Base-by-base conservation (phyloP, 2,329 filamentous ascomycete genomes). In the Teratosphaeria nubilosa region DNA sequence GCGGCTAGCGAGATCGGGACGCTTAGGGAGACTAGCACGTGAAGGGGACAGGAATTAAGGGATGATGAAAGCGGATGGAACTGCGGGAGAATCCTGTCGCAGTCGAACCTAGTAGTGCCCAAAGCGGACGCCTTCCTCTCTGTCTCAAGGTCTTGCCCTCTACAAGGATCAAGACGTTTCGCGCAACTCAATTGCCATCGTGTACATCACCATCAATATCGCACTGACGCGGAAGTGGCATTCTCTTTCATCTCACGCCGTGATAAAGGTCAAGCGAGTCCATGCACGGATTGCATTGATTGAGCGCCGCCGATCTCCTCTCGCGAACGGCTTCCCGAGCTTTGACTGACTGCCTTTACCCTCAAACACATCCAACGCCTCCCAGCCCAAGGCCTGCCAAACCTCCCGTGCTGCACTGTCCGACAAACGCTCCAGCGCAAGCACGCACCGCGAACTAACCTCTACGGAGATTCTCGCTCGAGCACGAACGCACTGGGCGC, bases 401-500 rank as follows among this genome's bases (percentile, higher is more conserved):
- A 48, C 20, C 41, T 48, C 41, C n/a, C n/a, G 16, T 20, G 41
- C 41, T 48, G 41, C 41, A n/a, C 41, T 22, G n/a, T 22, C n/a
- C 41, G n/a, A 22, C 41, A 11, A 37, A 9, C 41, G 1, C n/a
- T 48, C n/a, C 41, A 22, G 41, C 41, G 41, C 41, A 48, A 48
- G 41, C 41, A 48, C 41, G 7, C 20, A 48, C 41, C 41, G 41
- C 41, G 41, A 48, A 48, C 34, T 5, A 37, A 13, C 34, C 34
- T 37, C 34, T 5, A 37, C 41, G 41, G 41, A 48, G 41, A 48
- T 48, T n/a, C 41, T 48, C 41, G 20, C n/a, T 22, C 16, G 16
- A 20, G 41, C 41, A 48, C 41, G n/a, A 20, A 48, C 16, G 53
- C 57, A 63, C n/a, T 48, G 41, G n/a, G 41, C 41, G 41, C 41